Conservation (phyloP, 169 alveolate genomes). For the Cryptosporidium ubiquitum region DNA sequence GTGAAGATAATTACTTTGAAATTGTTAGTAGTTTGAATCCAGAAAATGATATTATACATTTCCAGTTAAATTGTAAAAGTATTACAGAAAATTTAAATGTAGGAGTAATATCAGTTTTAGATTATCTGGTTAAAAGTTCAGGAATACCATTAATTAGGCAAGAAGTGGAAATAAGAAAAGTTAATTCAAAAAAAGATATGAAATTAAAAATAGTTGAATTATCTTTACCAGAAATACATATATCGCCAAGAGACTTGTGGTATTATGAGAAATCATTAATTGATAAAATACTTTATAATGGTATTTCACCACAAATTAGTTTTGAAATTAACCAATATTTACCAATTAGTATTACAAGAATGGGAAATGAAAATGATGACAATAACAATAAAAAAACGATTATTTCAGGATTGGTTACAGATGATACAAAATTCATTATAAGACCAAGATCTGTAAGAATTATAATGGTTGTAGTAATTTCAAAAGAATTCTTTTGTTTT, state of each 20-base stretch:
- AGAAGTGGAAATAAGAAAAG: constrained; percentile 28
- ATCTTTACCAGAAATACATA: constrained; percentile 41
- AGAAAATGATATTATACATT: not conserved
- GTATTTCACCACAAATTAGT: constrained; percentile 6
- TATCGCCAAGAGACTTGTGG: constrained; percentile 70
- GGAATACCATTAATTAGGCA: constrained; percentile 48
- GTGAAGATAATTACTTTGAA: not conserved
- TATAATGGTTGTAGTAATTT: constrained; percentile 20
- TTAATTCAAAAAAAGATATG: not conserved
- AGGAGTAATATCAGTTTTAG: constrained; percentile 31
- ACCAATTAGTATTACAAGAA: constrained; percentile 27
- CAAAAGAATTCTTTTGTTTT: constrained; percentile 28
- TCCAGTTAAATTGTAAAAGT: not conserved
- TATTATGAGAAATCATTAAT: constrained; percentile 46
- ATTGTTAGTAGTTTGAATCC: constrained; percentile 4
- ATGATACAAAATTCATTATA: constrained; percentile 41
- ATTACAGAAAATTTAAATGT: not conserved
- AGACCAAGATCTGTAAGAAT: constrained; percentile 45
- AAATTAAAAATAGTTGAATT: constrained; percentile 31
- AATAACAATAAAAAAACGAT: not conserved
- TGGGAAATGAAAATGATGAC: constrained; percentile 2
- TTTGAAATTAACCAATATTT: constrained; percentile 25
- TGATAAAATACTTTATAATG: constrained; percentile 54
- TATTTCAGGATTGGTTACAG: constrained; percentile 63
- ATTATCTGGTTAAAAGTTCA: constrained; percentile 11